These are phyloP conservation scores for Xanthoparmelia taractica DNA, from an alignment of 495 filamentous ascomycete genomes.

Conservation along the genomic window DNA sequence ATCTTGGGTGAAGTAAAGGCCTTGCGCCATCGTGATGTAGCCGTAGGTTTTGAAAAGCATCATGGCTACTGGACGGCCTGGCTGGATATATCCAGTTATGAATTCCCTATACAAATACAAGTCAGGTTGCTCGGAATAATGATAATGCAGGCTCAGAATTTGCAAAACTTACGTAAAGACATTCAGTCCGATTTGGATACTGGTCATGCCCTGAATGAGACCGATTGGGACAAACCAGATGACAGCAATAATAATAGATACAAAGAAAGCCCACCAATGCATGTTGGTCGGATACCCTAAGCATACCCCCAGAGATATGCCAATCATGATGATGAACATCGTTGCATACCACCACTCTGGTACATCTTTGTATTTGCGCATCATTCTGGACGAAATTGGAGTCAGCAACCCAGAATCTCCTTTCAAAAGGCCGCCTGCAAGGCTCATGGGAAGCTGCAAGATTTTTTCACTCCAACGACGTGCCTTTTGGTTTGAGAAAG, in stretches of 20 bases:
- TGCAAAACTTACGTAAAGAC: slow-evolving; percentile 39
- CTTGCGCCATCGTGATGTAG: slow-evolving; percentile 52
- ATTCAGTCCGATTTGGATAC: slow-evolving; percentile 48
- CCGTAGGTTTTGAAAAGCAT: slow-evolving; percentile 58
- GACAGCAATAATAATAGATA: slow-evolving; percentile 42
- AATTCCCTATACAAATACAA: slow-evolving; percentile 36
- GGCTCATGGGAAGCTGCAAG: not conserved
- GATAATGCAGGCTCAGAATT: too few relatives aligned
- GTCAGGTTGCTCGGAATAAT: not conserved
- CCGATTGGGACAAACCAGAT: slow-evolving; percentile 49
- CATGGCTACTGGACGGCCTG: slow-evolving; percentile 52
- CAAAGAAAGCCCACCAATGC: slow-evolving; percentile 47
- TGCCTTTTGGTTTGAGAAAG: not conserved
- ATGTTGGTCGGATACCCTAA: slow-evolving; percentile 47
- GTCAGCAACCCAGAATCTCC: not conserved
- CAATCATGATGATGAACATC: slow-evolving; percentile 43
- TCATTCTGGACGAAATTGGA: slow-evolving; percentile 35
- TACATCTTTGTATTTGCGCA: slow-evolving; percentile 50
- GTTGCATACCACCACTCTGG: slow-evolving; percentile 58
- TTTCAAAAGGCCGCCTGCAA: not conserved
- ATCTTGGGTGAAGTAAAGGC: slow-evolving; percentile 45
- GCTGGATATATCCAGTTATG: slow-evolving; percentile 56
- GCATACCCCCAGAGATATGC: slow-evolving; percentile 44
- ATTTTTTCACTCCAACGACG: not conserved
- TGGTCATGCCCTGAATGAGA: slow-evolving; percentile 47